Percentiles rank a stretch among this genome's conserved stretches.
phyloP scores from a whole-genome alignment of 2,329 filamentous ascomycete species.

The Alternaria infectoria region DNA sequence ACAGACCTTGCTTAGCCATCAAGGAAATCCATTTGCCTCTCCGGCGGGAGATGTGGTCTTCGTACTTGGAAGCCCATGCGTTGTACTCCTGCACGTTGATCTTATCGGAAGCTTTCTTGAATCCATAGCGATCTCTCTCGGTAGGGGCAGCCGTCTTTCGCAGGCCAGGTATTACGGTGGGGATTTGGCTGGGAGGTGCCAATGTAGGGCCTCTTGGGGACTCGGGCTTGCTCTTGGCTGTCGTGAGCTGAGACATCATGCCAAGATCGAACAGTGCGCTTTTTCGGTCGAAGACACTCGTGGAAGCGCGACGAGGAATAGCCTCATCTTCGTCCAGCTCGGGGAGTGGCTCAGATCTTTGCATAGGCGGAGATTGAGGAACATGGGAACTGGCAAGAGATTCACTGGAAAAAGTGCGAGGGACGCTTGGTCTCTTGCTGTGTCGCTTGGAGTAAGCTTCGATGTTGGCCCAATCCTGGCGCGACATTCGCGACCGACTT shows the following conservation, averaged over 20 bases:
- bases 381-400: constrained; percentile 9
- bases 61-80: constrained; percentile 77
- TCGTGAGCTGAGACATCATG: constrained; percentile 19
- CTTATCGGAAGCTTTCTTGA: constrained; percentile 85
- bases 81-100: constrained; percentile 80
- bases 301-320: constrained; percentile 44
- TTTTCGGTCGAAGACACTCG: constrained; percentile 43
- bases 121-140: constrained; percentile 83
- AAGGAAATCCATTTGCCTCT: constrained; percentile 82
- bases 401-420: constrained; percentile 25
- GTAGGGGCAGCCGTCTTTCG: constrained; percentile 33
- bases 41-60: constrained; percentile 74
- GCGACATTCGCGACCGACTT: constrained; percentile 39
- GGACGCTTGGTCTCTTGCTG: constrained; percentile 28
- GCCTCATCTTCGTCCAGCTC: constrained; percentile 45
- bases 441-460: constrained; percentile 40
- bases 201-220: neutral
- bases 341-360: constrained; percentile 36
- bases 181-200: constrained; percentile 1
- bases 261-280: constrained; percentile 37
- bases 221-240: constrained; percentile 18
- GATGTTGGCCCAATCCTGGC: constrained; percentile 45
- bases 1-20: constrained; percentile 76
- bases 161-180: constrained; percentile 15
- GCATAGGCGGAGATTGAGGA: constrained; percentile 29